Evolutionary conservation across 305 asterid genomes (phyloP).

Genomic region (Fraxinus sp.): DNA sequence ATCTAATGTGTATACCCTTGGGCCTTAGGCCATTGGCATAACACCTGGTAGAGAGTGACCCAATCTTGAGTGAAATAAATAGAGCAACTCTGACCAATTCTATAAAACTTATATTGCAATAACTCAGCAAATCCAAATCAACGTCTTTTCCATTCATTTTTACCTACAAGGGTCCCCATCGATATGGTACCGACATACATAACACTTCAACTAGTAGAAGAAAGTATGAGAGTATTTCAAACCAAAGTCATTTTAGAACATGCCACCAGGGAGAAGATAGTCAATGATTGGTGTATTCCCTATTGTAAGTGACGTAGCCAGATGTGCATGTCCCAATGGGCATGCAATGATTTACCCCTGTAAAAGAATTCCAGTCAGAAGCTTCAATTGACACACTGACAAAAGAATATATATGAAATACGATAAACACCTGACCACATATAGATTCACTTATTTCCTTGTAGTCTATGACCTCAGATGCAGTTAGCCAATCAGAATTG

Average conservation of each 20-base stretch:
- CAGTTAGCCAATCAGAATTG: not conserved
- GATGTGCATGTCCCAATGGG: conserved; percentile 10
- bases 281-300: not conserved
- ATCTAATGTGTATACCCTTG: not conserved
- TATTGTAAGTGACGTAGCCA: not conserved
- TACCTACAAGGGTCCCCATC: not conserved
- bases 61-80: not conserved
- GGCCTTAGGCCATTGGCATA: not conserved
- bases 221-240: not conserved
- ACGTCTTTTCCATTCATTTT: not conserved
- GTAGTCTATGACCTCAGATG: not conserved
- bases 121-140: not conserved
- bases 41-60: not conserved
- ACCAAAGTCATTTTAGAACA: not conserved
- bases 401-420: not conserved
- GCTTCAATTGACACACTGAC: conserved; percentile 5
- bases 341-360: not conserved
- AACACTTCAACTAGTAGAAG: not conserved
- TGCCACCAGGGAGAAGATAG: not conserved
- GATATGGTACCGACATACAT: not conserved
- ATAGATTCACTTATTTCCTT: not conserved
- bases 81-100: not conserved
- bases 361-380: conserved; percentile 15
- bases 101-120: not conserved
- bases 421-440: conserved; percentile 15